Base-by-base conservation (phyloP, 2,329 filamentous ascomycete species). In the Curvularia eragrostidis region DNA sequence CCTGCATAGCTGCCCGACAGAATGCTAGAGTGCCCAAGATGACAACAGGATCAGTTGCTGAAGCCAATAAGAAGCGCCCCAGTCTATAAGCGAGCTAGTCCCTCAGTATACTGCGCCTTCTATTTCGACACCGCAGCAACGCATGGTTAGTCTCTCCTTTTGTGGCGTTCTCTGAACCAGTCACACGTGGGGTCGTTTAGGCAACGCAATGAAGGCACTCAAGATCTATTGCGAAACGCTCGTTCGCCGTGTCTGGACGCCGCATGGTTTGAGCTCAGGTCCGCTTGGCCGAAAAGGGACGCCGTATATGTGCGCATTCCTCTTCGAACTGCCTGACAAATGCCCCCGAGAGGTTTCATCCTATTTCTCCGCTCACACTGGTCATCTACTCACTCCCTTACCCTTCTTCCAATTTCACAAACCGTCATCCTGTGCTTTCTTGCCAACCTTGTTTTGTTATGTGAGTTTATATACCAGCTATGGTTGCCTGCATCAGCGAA, bases 21-120 rank as follows among this genome's bases (percentile, higher is more conserved):
- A 1, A 46, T 34, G 50, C 34, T 13, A 32, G 28, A 42, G 48
- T 41, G 63, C 67, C 68, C 66, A 63, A 71, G 41, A 52, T 55
- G 48, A 47, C 49, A 46, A 50, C 61, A 67, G 59, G 64, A 64
- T 64, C 58, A 64, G 52, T 47, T 36, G 10, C 43, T 56, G 48
- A 50, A 46, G 48, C 68, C 68, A 72, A 71, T 72, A 48, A 59
- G 46, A 32, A 54, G 56, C 65, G 64, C 67, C 61, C 63, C 56
- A 57, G 15, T 46, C 48, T 38, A 39, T 52, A 56, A 58, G 52
- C 42, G 48, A 43, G 48, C 51, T 43, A 34, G 59, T 65, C 62
- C 64, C 67, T 46, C 60, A 62, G 57, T 38, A 13, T 48, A n/a
- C 41, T 61, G 48, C 56, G 48, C 54, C 41, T 57, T 48, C 50